Evolutionary conservation across 305 asterid species (phyloP).

Genomic region (Solanum hybrid): DNA sequence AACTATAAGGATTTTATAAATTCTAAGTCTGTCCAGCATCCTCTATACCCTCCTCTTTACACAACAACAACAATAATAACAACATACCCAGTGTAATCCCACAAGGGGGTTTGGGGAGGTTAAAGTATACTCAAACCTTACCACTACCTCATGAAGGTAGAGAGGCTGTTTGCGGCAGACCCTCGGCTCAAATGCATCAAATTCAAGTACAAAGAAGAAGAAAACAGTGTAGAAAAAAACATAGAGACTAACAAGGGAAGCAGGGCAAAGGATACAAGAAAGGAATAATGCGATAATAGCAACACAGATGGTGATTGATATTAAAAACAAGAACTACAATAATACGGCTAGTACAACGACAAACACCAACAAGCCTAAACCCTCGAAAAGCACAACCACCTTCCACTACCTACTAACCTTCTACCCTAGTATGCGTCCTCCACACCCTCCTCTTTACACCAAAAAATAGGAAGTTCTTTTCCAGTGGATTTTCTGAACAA

Average conservation of each 20-base stretch:
- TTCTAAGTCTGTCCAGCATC: not conserved
- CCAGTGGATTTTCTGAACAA: not conserved
- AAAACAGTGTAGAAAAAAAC: not conserved
- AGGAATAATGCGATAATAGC: not conserved
- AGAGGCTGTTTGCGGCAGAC: not conserved
- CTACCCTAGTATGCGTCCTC: not conserved
- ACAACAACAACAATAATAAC: not conserved
- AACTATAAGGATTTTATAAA: not conserved
- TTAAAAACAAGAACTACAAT: not conserved
- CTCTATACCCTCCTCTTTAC: not conserved
- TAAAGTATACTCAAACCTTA: not conserved
- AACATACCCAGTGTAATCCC: not conserved
- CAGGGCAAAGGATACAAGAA: not conserved
- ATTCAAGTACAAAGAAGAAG: not conserved
- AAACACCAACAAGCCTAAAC: not conserved
- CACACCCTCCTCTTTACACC: not conserved
- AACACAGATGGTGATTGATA: not conserved
- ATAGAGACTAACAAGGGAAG: not conserved
- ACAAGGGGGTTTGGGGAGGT: not conserved
- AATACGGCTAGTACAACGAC: not conserved
- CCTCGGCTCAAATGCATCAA: not conserved
- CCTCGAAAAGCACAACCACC: not conserved
- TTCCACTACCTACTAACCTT: not conserved
- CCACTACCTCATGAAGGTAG: not conserved
- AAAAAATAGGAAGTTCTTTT: not conserved